These are phyloP conservation scores for Boletus insuetus DNA, from an alignment of 768 basidiomycete species.

Conservation along the genomic window DNA sequence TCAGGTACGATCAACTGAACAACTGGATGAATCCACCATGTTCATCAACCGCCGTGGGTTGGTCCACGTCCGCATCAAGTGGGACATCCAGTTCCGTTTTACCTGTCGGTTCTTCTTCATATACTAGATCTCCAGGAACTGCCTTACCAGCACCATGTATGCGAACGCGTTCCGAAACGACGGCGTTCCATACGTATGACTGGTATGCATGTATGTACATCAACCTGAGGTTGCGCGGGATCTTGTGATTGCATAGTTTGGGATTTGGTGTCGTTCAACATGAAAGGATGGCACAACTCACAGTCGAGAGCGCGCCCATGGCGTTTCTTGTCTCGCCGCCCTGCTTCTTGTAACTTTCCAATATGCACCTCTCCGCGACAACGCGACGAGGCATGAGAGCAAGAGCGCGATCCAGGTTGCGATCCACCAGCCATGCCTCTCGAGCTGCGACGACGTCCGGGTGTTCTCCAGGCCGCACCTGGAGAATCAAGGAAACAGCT, in stretches of 20 bases:
- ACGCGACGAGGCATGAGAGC: slow-evolving; percentile 85
- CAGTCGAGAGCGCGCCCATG: slow-evolving; percentile 84
- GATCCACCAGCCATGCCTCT: slow-evolving; percentile 84
- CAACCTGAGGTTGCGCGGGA: slow-evolving; percentile 88
- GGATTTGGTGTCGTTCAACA: neutral
- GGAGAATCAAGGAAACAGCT: slow-evolving; percentile 80
- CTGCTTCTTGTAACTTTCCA: slow-evolving; percentile 86
- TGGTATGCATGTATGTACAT: slow-evolving; percentile 99
- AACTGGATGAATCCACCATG: slow-evolving; percentile 24
- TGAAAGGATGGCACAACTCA: slow-evolving; percentile 33
- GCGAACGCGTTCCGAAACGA: slow-evolving; percentile 90
- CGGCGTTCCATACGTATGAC: slow-evolving; percentile 97
- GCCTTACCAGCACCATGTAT: slow-evolving; percentile 70
- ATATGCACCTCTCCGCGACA: slow-evolving; percentile 88
- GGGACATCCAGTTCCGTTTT: slow-evolving; percentile 29
- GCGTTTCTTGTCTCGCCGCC: slow-evolving; percentile 76
- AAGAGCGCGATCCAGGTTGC: slow-evolving; percentile 77
- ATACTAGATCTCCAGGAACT: slow-evolving; percentile 89
- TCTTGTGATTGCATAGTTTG: slow-evolving; percentile 46
- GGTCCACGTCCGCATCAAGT: slow-evolving; percentile 28
- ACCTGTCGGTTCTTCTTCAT: slow-evolving; percentile 42
- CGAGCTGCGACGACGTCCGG: slow-evolving; percentile 85
- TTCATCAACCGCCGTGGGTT: slow-evolving; percentile 35
- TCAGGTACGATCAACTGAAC: slow-evolving; percentile 4
- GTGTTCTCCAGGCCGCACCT: slow-evolving; percentile 85